phyloP scores from a whole-genome alignment of 202 grass and related monocot genomes.

The Schoenoplectus tabernaemontani region DNA sequence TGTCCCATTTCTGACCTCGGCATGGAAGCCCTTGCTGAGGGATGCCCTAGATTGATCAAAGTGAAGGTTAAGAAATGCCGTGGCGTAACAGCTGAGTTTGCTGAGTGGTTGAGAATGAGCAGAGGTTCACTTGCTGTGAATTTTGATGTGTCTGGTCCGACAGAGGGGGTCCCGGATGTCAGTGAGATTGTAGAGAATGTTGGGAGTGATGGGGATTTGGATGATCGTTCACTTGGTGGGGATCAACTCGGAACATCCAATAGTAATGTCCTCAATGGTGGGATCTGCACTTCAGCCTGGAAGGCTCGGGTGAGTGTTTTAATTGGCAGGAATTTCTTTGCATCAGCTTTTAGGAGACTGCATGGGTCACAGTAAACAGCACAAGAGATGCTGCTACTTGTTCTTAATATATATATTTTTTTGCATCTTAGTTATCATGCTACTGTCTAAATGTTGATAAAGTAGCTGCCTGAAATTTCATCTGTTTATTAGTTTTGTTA shows the following conservation, averaged over 20 bases:
- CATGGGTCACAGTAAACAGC: constrained; percentile 10
- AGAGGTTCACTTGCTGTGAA: constrained; percentile 60
- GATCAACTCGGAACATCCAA: background rate
- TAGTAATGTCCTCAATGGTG: constrained; percentile 22
- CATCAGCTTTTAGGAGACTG: constrained; percentile 45
- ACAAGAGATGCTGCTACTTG: background rate
- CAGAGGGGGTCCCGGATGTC: constrained; percentile 28
- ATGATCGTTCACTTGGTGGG: constrained; percentile 33
- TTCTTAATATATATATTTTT: background rate
- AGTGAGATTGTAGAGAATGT: constrained; percentile 64
- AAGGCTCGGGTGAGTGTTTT: constrained; percentile 41
- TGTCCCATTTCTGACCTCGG: constrained; percentile 75
- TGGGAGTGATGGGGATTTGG: constrained; percentile 51
- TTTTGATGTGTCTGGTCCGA: constrained; percentile 38
- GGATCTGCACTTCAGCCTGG: constrained; percentile 44
- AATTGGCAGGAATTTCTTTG: constrained; percentile 44
- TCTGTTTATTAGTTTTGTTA: constrained; percentile 21
- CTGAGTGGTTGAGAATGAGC: constrained; percentile 49
- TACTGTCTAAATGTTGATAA: constrained; percentile 17
- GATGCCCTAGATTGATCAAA: constrained; percentile 84
- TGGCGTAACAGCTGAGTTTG: constrained; percentile 58
- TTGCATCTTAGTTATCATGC: background rate
- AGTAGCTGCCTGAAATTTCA: background rate
- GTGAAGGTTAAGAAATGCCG: constrained; percentile 96
- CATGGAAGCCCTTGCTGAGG: constrained; percentile 64